These are phyloP conservation scores for Colletotrichum graminicola DNA, from an alignment of 2,329 filamentous ascomycete genomes.

Conservation along the genomic window DNA sequence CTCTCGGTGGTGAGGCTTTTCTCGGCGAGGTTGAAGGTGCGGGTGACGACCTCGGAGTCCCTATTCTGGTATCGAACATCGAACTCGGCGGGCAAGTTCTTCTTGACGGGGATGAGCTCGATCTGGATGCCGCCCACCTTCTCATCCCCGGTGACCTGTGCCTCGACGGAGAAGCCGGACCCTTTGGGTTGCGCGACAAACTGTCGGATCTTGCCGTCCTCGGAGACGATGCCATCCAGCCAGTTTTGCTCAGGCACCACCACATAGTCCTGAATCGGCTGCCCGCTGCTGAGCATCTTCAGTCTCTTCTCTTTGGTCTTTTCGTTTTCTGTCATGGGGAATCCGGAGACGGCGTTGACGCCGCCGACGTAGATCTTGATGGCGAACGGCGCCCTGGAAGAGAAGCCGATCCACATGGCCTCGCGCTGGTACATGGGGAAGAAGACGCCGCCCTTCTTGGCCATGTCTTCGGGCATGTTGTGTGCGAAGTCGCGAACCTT, in stretches of 20 bases:
- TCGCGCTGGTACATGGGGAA: slow-evolving; percentile 60
- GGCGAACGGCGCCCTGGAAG: slow-evolving; percentile 47
- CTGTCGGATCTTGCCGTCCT: slow-evolving; percentile 56
- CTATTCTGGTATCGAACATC: slow-evolving; percentile 40
- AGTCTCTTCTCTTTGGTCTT: slow-evolving; percentile 39
- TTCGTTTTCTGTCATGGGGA: slow-evolving; percentile 45
- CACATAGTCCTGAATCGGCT: slow-evolving; percentile 49
- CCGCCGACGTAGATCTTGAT: slow-evolving; percentile 56
- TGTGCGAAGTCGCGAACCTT: slow-evolving; percentile 49
- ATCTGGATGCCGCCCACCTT: slow-evolving; percentile 57
- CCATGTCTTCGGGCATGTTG: slow-evolving; percentile 51
- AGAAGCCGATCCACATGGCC: slow-evolving; percentile 56
- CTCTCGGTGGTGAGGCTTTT: slow-evolving; percentile 28
- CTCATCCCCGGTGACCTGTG: slow-evolving; percentile 59
- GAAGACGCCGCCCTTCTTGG: slow-evolving; percentile 57
- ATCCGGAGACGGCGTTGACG: slow-evolving; percentile 56
- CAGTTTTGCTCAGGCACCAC: slow-evolving; percentile 53
- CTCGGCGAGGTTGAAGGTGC: slow-evolving; percentile 36
- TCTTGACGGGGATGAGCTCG: slow-evolving; percentile 51
- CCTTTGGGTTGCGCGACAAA: slow-evolving; percentile 61
- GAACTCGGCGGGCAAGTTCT: slow-evolving; percentile 30
- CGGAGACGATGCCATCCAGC: slow-evolving; percentile 55
- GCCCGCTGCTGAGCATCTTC: slow-evolving; percentile 22
- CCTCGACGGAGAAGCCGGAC: slow-evolving; percentile 58
- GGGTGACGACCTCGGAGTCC: slow-evolving; percentile 31